Conservation (phyloP, 2,329 filamentous ascomycete genomes). For the Elsinoe necatrix region DNA sequence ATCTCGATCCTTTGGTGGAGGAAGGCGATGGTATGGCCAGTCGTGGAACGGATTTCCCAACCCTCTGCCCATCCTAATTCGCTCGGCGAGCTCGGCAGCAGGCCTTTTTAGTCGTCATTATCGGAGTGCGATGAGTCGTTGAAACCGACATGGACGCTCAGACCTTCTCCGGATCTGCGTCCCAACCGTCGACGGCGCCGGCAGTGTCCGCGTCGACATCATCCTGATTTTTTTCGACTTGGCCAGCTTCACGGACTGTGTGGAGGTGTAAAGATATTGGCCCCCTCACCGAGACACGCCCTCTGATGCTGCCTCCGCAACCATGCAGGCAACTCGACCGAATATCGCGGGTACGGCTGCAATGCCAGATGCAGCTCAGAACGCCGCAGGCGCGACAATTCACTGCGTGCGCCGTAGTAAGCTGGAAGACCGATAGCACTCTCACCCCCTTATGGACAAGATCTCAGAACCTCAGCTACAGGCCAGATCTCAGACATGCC, state of each 20-base stretch:
- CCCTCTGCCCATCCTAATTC: neutral
- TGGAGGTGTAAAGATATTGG: neutral
- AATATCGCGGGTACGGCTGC: neutral
- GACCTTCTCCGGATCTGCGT: constrained; percentile 12
- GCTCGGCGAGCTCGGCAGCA: constrained; percentile 13
- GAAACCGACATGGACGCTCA: constrained; percentile 1
- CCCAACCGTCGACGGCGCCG: neutral
- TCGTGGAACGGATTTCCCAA: constrained; percentile 3
- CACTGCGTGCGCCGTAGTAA: neutral
- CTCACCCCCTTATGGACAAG: neutral
- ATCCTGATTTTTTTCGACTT: neutral
- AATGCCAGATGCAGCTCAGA: neutral
- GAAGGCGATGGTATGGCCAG: neutral
- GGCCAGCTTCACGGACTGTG: neutral
- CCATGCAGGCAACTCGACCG: neutral
- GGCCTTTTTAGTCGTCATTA: neutral
- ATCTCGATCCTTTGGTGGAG: neutral
- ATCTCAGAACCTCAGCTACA: neutral
- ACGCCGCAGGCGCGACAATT: neutral
- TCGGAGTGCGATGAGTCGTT: neutral
- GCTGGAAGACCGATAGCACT: neutral
- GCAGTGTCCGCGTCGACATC: neutral
- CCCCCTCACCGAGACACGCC: neutral
- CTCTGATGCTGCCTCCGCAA: neutral
- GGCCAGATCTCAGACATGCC: neutral